Evolutionary conservation across 495 filamentous ascomycete genomes (phyloP), one percentile per base, ranked within the genome.

Genomic region (Neurospora discreta): DNA sequence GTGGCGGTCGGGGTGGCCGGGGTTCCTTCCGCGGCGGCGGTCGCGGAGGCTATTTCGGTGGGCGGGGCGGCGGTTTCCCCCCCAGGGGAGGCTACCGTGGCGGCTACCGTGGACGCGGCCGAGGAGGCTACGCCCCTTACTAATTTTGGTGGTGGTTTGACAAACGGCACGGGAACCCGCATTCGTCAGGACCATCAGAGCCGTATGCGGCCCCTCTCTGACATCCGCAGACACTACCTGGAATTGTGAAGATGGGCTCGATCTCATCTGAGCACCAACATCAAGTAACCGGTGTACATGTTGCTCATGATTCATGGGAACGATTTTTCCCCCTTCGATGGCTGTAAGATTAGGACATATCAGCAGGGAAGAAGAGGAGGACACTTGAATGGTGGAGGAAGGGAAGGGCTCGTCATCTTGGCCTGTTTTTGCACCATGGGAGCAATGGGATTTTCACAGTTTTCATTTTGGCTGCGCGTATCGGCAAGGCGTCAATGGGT

Each of bases 21-120:
- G 81, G 87, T 70, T 84, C 83, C 36, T 81, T 78, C 74, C 80
- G 77, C 15, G 84, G 84, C 68, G 88, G 90, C 70, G 86, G 92
- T 72, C 88, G 93, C 69, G 88, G 90, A 46, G 71, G 52, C 3
- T 83, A 80, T 68, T 76, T 81, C 69, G 81, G 81, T 15, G 84
- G 89, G 16, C 81, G 85, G 72, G 84, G 85, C 74, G 84, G 88
- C 73, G 86, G 88, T 39, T 90, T 86, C 77, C 77, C 81, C 43
- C 88, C 88, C 71, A 85, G 93, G 71, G 91, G 90, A 58, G 89
- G 90, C 67, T 95, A 96, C 77, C 91, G 93, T 72, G 93, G 92
- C 38, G 90, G 91, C 18, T 93, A 93, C 75, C 91, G 91, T 75
- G 89, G 89, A 70, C 88, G 94, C 68, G 90, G 91, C 68, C 87